A percentile compares a stretch with the other conserved stretches of the same genome.
phyloP scores from a whole-genome alignment of 148 eudicot species.

The Suaeda aralocaspica region DNA sequence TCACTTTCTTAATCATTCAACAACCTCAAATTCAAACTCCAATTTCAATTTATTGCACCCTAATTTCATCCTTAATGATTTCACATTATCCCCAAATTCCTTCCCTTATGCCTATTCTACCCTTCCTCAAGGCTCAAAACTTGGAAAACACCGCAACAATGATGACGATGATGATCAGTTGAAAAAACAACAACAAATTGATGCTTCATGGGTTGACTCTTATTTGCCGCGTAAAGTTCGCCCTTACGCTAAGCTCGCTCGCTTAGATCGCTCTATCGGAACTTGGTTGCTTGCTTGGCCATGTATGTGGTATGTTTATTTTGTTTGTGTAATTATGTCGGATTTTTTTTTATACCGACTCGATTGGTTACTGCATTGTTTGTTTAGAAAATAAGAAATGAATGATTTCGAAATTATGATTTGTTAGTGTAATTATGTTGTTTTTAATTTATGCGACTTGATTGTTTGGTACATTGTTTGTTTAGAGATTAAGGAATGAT shows the following conservation, averaged over 20 bases:
- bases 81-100: constrained; percentile 15
- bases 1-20: neutral
- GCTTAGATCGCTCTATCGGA: constrained; percentile 80
- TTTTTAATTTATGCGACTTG: too few species aligned
- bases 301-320: constrained; percentile 60
- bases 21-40: neutral
- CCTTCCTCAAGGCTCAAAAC: constrained; percentile 11
- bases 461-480: too few species aligned
- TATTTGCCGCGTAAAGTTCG: constrained; percentile 50
- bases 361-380: too few species aligned
- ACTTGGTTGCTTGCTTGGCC: constrained; percentile 98
- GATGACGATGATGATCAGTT: constrained; percentile 1
- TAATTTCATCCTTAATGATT: constrained; percentile 12
- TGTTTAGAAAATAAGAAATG: too few species aligned
- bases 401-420: too few species aligned
- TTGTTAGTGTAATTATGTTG: too few species aligned
- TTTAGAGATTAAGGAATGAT: too few species aligned
- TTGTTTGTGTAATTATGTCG: neutral
- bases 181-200: constrained; percentile 18
- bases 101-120: constrained; percentile 35
- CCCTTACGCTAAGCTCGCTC: constrained; percentile 77
- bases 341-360: neutral
- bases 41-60: neutral
- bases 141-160: neutral
- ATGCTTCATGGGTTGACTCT: constrained; percentile 63